Percentiles rank a stretch among this genome's conserved stretches.
Conservation (phyloP, 495 filamentous ascomycete genomes). For the Trichoderma reesei region DNA sequence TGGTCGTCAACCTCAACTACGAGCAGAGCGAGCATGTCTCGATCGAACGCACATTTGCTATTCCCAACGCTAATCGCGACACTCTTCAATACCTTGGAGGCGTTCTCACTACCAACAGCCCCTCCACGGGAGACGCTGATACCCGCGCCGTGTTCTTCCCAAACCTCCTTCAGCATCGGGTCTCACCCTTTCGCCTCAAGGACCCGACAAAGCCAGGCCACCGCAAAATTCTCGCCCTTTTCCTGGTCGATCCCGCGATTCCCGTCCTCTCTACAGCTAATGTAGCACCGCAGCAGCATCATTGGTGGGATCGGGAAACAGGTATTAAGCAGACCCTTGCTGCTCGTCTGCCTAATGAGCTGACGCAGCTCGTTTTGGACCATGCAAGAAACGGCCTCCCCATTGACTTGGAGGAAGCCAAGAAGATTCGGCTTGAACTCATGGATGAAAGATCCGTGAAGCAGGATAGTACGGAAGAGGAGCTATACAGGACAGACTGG, state of each 20-base stretch:
- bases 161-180: conserved; percentile 40
- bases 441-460: conserved; percentile 14
- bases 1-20: conserved; percentile 11
- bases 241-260: conserved; percentile 37
- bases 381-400: conserved; percentile 8
- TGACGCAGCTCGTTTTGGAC: conserved; percentile 13
- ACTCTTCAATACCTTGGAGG: conserved; percentile 26
- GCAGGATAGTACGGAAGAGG: background rate
- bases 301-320: conserved; percentile 31
- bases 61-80: conserved; percentile 11
- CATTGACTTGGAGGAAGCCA: conserved; percentile 16
- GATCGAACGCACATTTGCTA: conserved; percentile 17
- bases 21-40: conserved; percentile 18
- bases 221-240: conserved; percentile 49
- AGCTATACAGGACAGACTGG: background rate
- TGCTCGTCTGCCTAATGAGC: conserved; percentile 14
- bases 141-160: conserved; percentile 32
- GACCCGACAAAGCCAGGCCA: conserved; percentile 42
- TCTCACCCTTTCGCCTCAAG: conserved; percentile 36
- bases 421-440: conserved; percentile 8
- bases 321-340: background rate
- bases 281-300: conserved; percentile 43
- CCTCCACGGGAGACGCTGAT: conserved; percentile 11
- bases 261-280: conserved; percentile 42
- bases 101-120: conserved; percentile 18